These are phyloP conservation scores for Kitagawia praeruptora DNA, from an alignment of 129 eudicot species.

Conservation along the genomic window DNA sequence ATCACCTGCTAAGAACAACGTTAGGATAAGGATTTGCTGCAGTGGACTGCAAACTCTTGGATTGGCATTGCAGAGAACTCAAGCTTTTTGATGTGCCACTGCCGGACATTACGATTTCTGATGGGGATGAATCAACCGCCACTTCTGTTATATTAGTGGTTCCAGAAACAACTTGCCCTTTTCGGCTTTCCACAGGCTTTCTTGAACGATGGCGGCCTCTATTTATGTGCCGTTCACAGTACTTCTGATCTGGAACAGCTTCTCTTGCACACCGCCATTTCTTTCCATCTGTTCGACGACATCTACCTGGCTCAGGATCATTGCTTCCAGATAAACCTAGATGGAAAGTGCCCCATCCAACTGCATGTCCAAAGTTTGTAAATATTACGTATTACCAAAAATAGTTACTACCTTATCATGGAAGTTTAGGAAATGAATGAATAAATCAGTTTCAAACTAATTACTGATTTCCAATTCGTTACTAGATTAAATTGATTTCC, in stretches of 20 bases:
- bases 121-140: conserved; percentile 40
- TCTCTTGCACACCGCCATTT: conserved; percentile 99
- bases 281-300: conserved; percentile 97
- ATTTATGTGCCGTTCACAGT: conserved; percentile 94
- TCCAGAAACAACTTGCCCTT: conserved; percentile 74
- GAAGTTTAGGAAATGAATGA: not conserved
- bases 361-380: conserved; percentile 21
- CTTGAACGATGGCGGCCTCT: conserved; percentile 99
- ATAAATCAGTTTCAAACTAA: not conserved
- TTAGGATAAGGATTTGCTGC: conserved; percentile 26
- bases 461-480: not conserved
- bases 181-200: conserved; percentile 99
- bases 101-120: conserved; percentile 40
- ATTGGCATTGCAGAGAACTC: conserved; percentile 25
- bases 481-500: not conserved
- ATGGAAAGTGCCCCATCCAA: conserved; percentile 96
- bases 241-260: conserved; percentile 89
- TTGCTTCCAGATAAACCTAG: conserved; percentile 70
- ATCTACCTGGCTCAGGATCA: conserved; percentile 95
- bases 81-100: conserved; percentile 26
- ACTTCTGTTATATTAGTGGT: conserved; percentile 43
- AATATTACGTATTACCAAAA: not conserved
- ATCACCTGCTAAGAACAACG: conserved; percentile 36
- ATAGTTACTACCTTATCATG: not conserved
- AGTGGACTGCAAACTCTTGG: conserved; percentile 27